These are phyloP conservation scores for Symbiotaphrina buchneri DNA, from an alignment of 495 filamentous ascomycete species.

Conservation along the genomic window DNA sequence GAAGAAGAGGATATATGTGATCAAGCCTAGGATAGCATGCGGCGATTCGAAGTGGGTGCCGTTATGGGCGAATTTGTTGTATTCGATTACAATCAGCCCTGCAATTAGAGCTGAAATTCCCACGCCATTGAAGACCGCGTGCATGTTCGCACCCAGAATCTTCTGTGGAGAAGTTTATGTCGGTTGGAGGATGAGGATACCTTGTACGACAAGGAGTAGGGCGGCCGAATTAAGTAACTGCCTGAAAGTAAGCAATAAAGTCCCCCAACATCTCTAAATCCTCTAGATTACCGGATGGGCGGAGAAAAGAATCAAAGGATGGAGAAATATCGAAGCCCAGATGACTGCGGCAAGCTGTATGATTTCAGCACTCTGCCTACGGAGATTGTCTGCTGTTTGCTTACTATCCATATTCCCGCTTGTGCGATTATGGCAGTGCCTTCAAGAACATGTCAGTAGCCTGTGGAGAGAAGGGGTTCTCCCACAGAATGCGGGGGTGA, in stretches of 20 bases:
- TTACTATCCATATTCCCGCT: constrained; percentile 40
- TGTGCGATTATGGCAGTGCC: constrained; percentile 50
- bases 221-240: constrained; percentile 56
- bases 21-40: constrained; percentile 60
- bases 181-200: constrained; percentile 70
- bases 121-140: constrained; percentile 41
- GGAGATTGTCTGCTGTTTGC: no score
- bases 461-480: no score
- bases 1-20: constrained; percentile 47
- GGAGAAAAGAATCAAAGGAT: constrained; percentile 50
- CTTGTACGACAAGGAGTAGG: constrained; percentile 50
- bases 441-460: constrained; percentile 12
- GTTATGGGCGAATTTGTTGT: constrained; percentile 46
- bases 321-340: constrained; percentile 49
- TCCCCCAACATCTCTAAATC: no score
- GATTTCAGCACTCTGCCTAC: no score
- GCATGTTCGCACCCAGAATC: constrained; percentile 39
- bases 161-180: constrained; percentile 61
- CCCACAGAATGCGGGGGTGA: no score
- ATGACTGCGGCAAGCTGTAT: constrained; percentile 53
- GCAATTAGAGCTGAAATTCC: constrained; percentile 35
- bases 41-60: constrained; percentile 47
- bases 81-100: constrained; percentile 57
- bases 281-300: constrained; percentile 58
- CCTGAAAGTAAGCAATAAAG: constrained; percentile 1